Evolutionary conservation across 306 rosid species (phyloP), one percentile per base, ranked within the genome.

Genomic region (Vigna angularis): DNA sequence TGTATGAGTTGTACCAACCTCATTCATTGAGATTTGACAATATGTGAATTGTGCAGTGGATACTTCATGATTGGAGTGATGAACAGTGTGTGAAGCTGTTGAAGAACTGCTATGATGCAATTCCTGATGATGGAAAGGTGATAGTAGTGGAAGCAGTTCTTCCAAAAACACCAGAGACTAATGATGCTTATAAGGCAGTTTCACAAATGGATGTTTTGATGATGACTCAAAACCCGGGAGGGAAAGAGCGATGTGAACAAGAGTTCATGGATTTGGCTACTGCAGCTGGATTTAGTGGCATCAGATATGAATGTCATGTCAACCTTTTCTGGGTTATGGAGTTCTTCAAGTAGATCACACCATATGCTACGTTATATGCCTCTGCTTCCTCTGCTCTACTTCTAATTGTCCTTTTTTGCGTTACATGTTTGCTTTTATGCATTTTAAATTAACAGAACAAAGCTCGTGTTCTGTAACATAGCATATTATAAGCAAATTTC

Each of bases 91-190:
- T 82, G 63, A 82, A 82, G 47, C 17, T 82, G 47, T 72, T 82
- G 86, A 86, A 85, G 73, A 92, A 86, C 9, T 88, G 94, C 75
- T 84, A 75, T 52, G 44, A 17, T 3, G 87, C 90, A 1, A 75
- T 82, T 24, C 87, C 91, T 5, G 69, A 85, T 3, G 76, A 84
- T 17, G 97, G 94, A n/a, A 90, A 81, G 72, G 86, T 88, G 16
- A 84, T 90, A 11, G 76, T 85, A 42, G 30, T 84, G 63, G 97
- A 88, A 7, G 58, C 70, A 4, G 52, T 90, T 51, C 57, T 85
- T 77, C 76, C 89, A 0, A 24, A n/a, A 0, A 15, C 58, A 28
- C 82, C 84, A 1, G 88, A 85, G 76, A 66, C 66, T 4, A 84
- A 28, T 32, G 3, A 68, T 15, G 55, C 66, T 20, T 65, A 2